Conservation (phyloP, 192 early-diverging fungal species). For the Coemansia sp. region DNA sequence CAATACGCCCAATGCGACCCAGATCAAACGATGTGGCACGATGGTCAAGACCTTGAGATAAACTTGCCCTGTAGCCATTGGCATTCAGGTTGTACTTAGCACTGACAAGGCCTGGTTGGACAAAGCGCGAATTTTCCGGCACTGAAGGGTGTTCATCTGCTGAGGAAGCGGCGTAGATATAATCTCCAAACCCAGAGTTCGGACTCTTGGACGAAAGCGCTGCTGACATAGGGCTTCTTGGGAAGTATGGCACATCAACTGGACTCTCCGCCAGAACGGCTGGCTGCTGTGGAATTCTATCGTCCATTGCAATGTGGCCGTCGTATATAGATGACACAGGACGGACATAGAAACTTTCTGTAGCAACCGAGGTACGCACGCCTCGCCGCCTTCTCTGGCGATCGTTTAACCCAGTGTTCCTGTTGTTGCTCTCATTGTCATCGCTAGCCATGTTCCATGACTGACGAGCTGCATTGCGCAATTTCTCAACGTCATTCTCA, state of each 20-base stretch:
- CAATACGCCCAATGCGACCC: constrained; percentile 24
- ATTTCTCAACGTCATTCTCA: not conserved
- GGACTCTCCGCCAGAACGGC: constrained; percentile 25
- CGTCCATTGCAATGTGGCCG: not conserved
- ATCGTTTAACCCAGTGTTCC: constrained; percentile 4
- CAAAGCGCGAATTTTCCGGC: not conserved
- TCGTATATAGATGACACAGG: constrained; percentile 16
- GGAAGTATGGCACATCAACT: constrained; percentile 21
- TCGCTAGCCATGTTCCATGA: constrained; percentile 46
- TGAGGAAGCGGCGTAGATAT: constrained; percentile 29
- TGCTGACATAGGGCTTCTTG: constrained; percentile 25
- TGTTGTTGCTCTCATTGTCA: constrained; percentile 4
- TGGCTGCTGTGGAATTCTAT: not conserved
- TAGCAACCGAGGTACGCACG: constrained; percentile 22
- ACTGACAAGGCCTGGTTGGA: not conserved
- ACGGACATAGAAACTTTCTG: constrained; percentile 37
- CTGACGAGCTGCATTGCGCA: constrained; percentile 12
- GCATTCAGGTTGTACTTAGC: too few species aligned
- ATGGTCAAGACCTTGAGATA: constrained; percentile 26
- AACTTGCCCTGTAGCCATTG: not conserved
- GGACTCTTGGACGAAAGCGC: constrained; percentile 29
- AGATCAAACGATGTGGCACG: constrained; percentile 51
- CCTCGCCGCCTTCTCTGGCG: constrained; percentile 41
- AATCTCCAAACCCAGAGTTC: constrained; percentile 8
- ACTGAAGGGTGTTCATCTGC: constrained; percentile 15